A percentile compares a stretch with the other conserved stretches of the same genome.
Conservation (phyloP, 257 asterid genomes). For the Solanum bulbocastanum region DNA sequence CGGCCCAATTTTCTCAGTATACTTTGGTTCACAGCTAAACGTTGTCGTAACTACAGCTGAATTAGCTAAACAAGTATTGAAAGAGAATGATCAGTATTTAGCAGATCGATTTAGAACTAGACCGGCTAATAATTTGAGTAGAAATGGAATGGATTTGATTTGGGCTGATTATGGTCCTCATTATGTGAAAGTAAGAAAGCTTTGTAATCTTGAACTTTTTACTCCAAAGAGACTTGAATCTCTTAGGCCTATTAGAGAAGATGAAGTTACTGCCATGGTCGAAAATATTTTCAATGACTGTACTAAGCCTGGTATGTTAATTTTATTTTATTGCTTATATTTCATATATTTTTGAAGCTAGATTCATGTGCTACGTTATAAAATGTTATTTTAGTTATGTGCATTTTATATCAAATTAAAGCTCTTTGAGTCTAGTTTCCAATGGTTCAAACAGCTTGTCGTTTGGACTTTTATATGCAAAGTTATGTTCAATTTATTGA, state of each 20-base stretch:
- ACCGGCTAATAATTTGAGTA: conserved; percentile 37
- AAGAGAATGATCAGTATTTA: conserved; percentile 26
- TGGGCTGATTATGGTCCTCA: conserved; percentile 95
- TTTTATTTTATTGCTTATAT: background rate
- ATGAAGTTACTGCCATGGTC: conserved; percentile 81
- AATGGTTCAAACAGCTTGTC: background rate
- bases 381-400: background rate
- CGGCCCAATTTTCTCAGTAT: conserved; percentile 27
- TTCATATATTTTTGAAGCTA: background rate
- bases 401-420: background rate
- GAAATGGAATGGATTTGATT: conserved; percentile 66
- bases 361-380: background rate
- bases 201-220: conserved; percentile 77
- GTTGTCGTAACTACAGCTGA: conserved; percentile 23
- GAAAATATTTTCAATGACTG: conserved; percentile 51
- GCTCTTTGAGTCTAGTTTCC: background rate
- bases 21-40: conserved; percentile 24
- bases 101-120: conserved; percentile 24
- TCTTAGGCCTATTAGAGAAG: conserved; percentile 72
- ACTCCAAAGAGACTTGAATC: conserved; percentile 60
- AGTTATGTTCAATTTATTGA: background rate
- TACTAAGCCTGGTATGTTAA: conserved; percentile 41
- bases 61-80: conserved; percentile 23
- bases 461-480: background rate
- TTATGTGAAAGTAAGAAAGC: conserved; percentile 74